These are phyloP conservation scores for Colletotrichum sp. DNA, from an alignment of 2,329 filamentous ascomycete species.

Conservation along the genomic window DNA sequence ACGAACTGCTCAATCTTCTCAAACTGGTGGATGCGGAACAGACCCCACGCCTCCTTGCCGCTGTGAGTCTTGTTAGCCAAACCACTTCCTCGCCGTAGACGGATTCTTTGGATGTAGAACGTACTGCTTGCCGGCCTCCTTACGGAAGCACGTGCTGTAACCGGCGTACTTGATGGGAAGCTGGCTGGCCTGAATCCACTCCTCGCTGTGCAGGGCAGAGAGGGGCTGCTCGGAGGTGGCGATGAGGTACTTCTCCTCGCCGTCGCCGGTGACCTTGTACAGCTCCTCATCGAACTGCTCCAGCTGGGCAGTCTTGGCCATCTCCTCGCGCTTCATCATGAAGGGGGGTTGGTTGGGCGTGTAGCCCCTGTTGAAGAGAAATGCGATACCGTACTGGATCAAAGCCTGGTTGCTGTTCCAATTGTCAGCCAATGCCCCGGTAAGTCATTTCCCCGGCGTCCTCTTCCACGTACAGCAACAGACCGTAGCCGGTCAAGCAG, in stretches of 20 bases:
- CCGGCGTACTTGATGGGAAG: constrained; percentile 93
- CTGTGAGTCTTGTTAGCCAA: neutral
- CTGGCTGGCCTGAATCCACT: constrained; percentile 87
- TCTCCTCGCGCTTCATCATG: constrained; percentile 64
- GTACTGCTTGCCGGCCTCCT: constrained; percentile 82
- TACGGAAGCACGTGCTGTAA: constrained; percentile 93
- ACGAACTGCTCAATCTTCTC: constrained; percentile 90
- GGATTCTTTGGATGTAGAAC: constrained; percentile 45
- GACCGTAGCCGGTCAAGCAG: constrained; percentile 87
- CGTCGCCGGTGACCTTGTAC: constrained; percentile 89
- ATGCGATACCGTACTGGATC: constrained; percentile 93
- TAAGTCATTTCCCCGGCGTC: too few relatives aligned
- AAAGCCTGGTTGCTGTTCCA: constrained; percentile 76
- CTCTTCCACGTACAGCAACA: constrained; percentile 63
- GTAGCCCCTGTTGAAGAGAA: constrained; percentile 82
- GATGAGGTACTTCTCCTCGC: constrained; percentile 81
- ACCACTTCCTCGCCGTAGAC: accelerated
- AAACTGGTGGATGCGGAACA: constrained; percentile 98
- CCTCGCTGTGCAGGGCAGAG: constrained; percentile 88
- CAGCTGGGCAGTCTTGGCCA: constrained; percentile 98
- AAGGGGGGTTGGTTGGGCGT: constrained; percentile 53
- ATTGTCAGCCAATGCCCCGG: neutral
- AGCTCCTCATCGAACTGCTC: constrained; percentile 98
- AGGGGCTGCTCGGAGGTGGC: constrained; percentile 89
- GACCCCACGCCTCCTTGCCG: constrained; percentile 92